Conservation (phyloP, 1,139 yeast species). For the Saccharomyces hybrid region DNA sequence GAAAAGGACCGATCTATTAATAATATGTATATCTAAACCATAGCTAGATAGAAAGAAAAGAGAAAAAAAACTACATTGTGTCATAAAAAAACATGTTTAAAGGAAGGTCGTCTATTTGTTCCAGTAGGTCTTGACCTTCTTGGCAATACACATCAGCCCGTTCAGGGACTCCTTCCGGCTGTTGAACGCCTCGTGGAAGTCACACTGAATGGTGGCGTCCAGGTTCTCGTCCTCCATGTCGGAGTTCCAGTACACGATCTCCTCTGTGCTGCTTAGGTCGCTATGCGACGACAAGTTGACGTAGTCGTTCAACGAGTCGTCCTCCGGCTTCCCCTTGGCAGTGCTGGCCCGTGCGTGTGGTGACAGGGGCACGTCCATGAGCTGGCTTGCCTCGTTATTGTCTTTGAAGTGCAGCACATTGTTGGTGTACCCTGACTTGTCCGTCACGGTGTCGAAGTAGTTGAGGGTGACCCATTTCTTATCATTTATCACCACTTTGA, state of each 20-base stretch:
- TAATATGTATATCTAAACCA: neutral
- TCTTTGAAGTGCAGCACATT: slow-evolving; percentile 9
- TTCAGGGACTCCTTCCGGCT: slow-evolving; percentile 1
- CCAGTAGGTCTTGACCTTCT: slow-evolving; percentile 1
- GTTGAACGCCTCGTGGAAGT: neutral
- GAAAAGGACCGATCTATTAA: neutral
- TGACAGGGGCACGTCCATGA: neutral
- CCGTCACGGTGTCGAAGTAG: slow-evolving; percentile 13
- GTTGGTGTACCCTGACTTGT: slow-evolving; percentile 13
- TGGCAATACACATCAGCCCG: slow-evolving; percentile 1
- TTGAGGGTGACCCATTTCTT: slow-evolving; percentile 13
- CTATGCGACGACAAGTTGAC: slow-evolving; percentile 16
- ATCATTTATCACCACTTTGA: slow-evolving; percentile 16
- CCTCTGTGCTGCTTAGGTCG: slow-evolving; percentile 19
- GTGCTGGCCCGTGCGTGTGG: neutral
- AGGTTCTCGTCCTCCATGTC: slow-evolving; percentile 5
- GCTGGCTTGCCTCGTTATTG: slow-evolving; percentile 1
- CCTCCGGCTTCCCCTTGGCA: neutral
- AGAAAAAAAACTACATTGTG: neutral
- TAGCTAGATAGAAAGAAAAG: neutral
- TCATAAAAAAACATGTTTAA: neutral
- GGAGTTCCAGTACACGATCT: slow-evolving; percentile 4
- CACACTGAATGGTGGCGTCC: neutral
- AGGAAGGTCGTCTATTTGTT: neutral
- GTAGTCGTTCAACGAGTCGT: slow-evolving; percentile 10